phyloP scores from a whole-genome alignment of 169 alveolate species.

The Eimeria necatrix region DNA sequence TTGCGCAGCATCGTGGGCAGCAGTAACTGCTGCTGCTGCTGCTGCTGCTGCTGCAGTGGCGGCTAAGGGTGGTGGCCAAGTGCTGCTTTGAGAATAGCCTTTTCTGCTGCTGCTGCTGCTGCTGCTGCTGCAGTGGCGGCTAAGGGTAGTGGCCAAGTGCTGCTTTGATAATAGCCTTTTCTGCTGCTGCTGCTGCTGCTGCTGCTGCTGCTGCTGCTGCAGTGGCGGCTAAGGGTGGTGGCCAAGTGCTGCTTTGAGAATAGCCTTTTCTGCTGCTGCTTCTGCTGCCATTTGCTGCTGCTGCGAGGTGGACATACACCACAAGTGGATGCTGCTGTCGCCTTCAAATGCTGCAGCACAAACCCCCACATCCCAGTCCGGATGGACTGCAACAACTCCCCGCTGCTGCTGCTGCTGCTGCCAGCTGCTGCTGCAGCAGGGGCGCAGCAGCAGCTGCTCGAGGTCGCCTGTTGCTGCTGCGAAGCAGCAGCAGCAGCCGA shows the following conservation, averaged over 20 bases:
- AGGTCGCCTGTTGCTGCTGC: constrained; percentile 25
- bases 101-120: background rate
- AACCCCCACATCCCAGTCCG: constrained; percentile 19
- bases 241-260: background rate
- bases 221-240: background rate
- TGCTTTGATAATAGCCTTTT: too few species aligned
- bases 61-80: background rate
- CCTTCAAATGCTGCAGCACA: constrained; percentile 35
- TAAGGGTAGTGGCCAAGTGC: too few species aligned
- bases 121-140: background rate
- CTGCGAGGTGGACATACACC: constrained; percentile 33
- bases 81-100: background rate
- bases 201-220: background rate
- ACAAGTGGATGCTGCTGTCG: background rate
- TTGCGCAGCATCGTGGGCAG: background rate
- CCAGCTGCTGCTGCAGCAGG: constrained; percentile 20
- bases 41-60: background rate
- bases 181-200: constrained; percentile 13
- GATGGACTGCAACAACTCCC: constrained; percentile 4
- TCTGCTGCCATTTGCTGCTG: constrained; percentile 2
- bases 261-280: background rate
- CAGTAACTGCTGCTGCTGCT: background rate
- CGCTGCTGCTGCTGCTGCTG: constrained; percentile 21
- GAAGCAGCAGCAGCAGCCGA: constrained; percentile 51
- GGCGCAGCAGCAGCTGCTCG: constrained; percentile 60